Base-by-base conservation (phyloP, 129 eudicot genomes). In the Rutidosis leptorrhynchoides region DNA sequence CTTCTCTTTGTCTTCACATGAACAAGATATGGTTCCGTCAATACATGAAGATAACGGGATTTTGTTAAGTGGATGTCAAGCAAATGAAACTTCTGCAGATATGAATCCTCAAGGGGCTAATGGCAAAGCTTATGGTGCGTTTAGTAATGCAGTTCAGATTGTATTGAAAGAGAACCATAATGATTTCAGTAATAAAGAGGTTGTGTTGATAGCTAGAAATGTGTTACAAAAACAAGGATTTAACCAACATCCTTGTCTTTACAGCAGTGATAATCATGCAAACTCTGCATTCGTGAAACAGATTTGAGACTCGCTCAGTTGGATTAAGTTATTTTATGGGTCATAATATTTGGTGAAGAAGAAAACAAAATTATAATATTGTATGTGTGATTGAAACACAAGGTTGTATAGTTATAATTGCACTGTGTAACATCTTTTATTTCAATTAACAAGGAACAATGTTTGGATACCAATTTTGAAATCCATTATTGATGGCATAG, bases 61-160 rank as follows among this genome's bases (percentile, higher is more conserved):
- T 30, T 67, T 93, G 32, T 80, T 93, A 12, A 89, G 98, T 55
- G 96, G 98, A 17, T 89, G 98, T 75, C 96, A 93, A 77, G 74
- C 87, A 27, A 74, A 93, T 27, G 95, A 93, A 62, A 86, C 86
- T 2, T 83, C 83, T 2, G 96, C 92, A 43, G 98, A 93, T 70
- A 77, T 86, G 62, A 74, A 65, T 20, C 78, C 72, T 7, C 32
- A 30, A 17, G 89, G 61, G 52, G 33, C 60, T 33, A 75, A 71
- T 15, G 74, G 69, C 21, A 78, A 78, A 71, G 87, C 98, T 26
- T 83, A 80, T 72, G 98, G 96, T 19, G 98, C 96, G 2, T 86
- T 86, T 30, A 93, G 95, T 52, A 72, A 88, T 70, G 96, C 98
- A 1, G 71, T 93, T 60, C 77, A 85, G 56, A 78, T 55, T 51